phyloP scores from a whole-genome alignment of 2,329 filamentous ascomycete genomes.

The Davidsoniella eucalypti region DNA sequence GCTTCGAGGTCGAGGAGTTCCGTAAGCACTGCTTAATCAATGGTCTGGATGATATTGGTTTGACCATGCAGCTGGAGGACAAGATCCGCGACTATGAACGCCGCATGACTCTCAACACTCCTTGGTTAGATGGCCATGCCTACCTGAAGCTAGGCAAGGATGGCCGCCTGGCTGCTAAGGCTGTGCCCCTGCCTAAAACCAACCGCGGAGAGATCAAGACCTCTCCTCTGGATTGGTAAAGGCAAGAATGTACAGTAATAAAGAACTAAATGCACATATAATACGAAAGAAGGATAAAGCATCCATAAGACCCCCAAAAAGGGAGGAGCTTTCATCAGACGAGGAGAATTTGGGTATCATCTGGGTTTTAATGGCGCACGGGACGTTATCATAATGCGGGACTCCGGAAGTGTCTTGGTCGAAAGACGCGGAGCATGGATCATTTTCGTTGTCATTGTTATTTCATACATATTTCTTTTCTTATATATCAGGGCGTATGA shows the following conservation, averaged over 20 bases:
- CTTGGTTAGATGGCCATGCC: slow-evolving; percentile 78
- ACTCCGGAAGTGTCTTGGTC: too few relatives aligned
- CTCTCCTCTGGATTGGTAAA: slow-evolving; percentile 80
- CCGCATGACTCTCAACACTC: slow-evolving; percentile 59
- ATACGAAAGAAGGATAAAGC: too few relatives aligned
- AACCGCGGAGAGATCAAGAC: slow-evolving; percentile 71
- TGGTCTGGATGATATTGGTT: slow-evolving; percentile 84
- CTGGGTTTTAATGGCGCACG: too few relatives aligned
- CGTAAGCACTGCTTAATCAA: slow-evolving; percentile 87
- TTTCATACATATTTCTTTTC: too few relatives aligned
- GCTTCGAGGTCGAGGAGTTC: slow-evolving; percentile 84
- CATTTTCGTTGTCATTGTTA: too few relatives aligned
- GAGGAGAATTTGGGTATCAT: too few relatives aligned
- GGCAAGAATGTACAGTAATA: not conserved
- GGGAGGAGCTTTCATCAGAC: too few relatives aligned
- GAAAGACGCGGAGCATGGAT: too few relatives aligned
- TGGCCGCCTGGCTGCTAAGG: slow-evolving; percentile 40
- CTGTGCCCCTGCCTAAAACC: slow-evolving; percentile 64
- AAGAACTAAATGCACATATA: too few relatives aligned
- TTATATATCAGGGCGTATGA: too few relatives aligned
- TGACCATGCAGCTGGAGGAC: slow-evolving; percentile 83
- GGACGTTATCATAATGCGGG: too few relatives aligned
- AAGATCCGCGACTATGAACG: slow-evolving; percentile 75
- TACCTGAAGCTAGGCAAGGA: slow-evolving; percentile 51
- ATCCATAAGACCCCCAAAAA: too few relatives aligned